Evolutionary conservation across 495 filamentous ascomycete species (phyloP).

Genomic region (Hyaloscypha hepaticicola): DNA sequence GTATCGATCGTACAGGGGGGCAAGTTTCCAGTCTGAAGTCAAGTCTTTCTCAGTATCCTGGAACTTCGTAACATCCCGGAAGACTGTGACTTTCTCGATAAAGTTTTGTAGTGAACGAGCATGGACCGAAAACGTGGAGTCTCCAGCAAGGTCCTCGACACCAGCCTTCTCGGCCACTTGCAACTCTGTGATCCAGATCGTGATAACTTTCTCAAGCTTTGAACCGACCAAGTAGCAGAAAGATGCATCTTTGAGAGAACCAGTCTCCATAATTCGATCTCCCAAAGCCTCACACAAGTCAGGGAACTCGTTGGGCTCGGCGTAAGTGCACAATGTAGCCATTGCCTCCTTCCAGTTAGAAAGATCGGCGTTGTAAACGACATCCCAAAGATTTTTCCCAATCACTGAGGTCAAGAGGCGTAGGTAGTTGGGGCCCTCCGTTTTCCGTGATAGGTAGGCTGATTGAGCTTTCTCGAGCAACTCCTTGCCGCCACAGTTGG

Average conservation of each 20-base stretch:
- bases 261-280: conserved; percentile 81
- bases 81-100: conserved; percentile 97
- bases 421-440: conserved; percentile 84
- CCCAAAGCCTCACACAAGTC: conserved; percentile 97
- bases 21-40: conserved; percentile 84
- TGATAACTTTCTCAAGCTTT: conserved; percentile 94
- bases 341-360: conserved; percentile 95
- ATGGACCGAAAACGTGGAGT: conserved; percentile 88
- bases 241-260: conserved; percentile 77
- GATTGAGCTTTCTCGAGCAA: conserved; percentile 93
- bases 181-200: conserved; percentile 89
- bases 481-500: conserved; percentile 91
- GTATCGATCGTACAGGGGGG: conserved; percentile 88
- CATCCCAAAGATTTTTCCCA: conserved; percentile 96
- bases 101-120: conserved; percentile 85
- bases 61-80: conserved; percentile 92
- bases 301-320: conserved; percentile 83
- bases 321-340: conserved; percentile 93
- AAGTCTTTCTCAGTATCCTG: conserved; percentile 69
- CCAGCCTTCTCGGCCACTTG: conserved; percentile 75
- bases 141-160: conserved; percentile 62
- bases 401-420: conserved; percentile 88
- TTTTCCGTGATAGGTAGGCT: conserved; percentile 82
- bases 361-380: conserved; percentile 93
- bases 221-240: conserved; percentile 96